Conservation (phyloP, 495 filamentous ascomycete species). For the Lasiosphaeria miniovina region DNA sequence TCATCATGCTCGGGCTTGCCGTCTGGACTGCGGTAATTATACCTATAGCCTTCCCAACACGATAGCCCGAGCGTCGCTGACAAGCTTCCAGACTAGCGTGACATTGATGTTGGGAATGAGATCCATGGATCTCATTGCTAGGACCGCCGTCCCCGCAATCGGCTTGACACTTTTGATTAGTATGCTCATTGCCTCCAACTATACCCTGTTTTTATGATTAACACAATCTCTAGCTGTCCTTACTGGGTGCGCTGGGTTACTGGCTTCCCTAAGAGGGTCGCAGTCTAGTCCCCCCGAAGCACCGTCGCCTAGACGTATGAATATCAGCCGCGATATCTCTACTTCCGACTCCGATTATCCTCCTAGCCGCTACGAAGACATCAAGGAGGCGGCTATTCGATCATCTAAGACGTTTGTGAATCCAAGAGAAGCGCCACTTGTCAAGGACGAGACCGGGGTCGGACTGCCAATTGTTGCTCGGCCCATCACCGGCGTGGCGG, state of each 20-base stretch:
- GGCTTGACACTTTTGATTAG: slow-evolving; percentile 49
- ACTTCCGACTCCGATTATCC: slow-evolving; percentile 45
- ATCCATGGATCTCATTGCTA: slow-evolving; percentile 37
- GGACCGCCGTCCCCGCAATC: slow-evolving; percentile 48
- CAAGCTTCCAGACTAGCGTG: slow-evolving; percentile 42
- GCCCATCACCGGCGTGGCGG: slow-evolving; percentile 20
- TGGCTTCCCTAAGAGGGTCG: slow-evolving; percentile 17
- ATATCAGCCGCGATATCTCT: slow-evolving; percentile 38
- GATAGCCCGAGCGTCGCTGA: slow-evolving; percentile 17
- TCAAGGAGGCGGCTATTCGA: slow-evolving; percentile 40
- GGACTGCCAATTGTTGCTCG: slow-evolving; percentile 24
- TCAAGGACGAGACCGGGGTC: slow-evolving; percentile 22
- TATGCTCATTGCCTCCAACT: slow-evolving; percentile 22
- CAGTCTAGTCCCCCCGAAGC: slow-evolving; percentile 29
- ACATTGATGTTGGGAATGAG: slow-evolving; percentile 45
- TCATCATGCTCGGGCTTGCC: slow-evolving; percentile 41
- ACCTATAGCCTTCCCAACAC: slow-evolving; percentile 4
- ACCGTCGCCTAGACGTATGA: slow-evolving; percentile 27
- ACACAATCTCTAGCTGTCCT: slow-evolving; percentile 25
- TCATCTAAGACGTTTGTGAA: slow-evolving; percentile 38
- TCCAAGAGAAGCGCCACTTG: slow-evolving; percentile 26
- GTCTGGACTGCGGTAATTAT: slow-evolving; percentile 47
- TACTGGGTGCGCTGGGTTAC: slow-evolving; percentile 23
- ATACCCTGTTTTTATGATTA: background rate
- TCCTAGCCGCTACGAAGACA: slow-evolving; percentile 44